Conservation (phyloP, 2,329 filamentous ascomycete species). For the Xylaria sp. region DNA sequence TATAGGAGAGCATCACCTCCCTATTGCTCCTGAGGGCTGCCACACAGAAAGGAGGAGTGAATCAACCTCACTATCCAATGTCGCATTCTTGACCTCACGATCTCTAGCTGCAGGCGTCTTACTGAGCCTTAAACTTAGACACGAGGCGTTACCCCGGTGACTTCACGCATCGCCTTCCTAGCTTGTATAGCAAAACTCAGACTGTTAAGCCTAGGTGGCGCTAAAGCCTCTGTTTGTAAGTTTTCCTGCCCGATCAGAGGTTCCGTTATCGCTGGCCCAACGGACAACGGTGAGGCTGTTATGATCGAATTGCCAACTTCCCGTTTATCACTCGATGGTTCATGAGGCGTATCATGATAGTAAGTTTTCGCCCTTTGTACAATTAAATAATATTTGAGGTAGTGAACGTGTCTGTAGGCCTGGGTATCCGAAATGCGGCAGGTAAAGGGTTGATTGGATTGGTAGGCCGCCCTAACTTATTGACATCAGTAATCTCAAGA, state of each 20-base stretch:
- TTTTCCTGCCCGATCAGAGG: conserved; percentile 20
- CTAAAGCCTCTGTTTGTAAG: not conserved
- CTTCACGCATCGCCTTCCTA: not conserved
- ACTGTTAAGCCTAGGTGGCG: not conserved
- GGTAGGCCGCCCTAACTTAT: too few species aligned
- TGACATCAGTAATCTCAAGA: too few species aligned
- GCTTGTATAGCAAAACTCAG: not conserved
- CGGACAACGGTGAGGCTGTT: not conserved
- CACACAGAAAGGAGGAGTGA: not conserved
- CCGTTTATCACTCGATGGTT: not conserved
- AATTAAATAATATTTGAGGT: too few species aligned
- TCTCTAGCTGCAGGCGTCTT: not conserved
- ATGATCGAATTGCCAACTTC: not conserved
- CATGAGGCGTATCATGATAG: not conserved
- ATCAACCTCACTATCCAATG: not conserved
- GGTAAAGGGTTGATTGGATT: too few species aligned
- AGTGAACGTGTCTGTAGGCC: too few species aligned
- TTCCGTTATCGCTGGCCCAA: not conserved
- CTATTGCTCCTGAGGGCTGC: not conserved
- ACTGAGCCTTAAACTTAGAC: conserved; percentile 8
- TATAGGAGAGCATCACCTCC: not conserved
- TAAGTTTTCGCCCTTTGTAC: too few species aligned
- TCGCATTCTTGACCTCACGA: not conserved
- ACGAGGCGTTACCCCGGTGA: not conserved
- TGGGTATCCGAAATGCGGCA: too few species aligned